phyloP scores from a whole-genome alignment of 768 basidiomycete species.

The Artomyces pyxidatus region DNA sequence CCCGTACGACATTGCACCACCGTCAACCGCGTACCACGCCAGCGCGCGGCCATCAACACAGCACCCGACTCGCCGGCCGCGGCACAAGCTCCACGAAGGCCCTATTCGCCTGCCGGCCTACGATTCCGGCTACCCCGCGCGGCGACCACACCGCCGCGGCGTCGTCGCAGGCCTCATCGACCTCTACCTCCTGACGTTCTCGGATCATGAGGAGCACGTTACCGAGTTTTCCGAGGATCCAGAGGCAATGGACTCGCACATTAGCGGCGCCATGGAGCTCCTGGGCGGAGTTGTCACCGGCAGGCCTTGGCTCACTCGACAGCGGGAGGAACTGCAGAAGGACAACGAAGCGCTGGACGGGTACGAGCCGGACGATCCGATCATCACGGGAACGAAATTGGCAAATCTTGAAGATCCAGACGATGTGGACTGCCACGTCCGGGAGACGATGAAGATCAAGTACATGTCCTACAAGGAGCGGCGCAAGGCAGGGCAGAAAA shows the following conservation, averaged over 20 bases:
- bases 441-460: constrained; percentile 25
- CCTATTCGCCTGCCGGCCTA: not conserved
- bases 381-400: constrained; percentile 45
- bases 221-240: too few species aligned
- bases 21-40: not conserved
- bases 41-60: not conserved
- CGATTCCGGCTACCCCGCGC: not conserved
- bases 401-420: constrained; percentile 42
- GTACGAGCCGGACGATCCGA: constrained; percentile 65
- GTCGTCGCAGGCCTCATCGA: not conserved
- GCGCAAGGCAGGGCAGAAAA: constrained; percentile 53
- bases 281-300: not conserved
- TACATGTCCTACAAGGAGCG: constrained; percentile 60
- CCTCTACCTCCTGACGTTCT: too few species aligned
- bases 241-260: too few species aligned
- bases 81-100: not conserved
- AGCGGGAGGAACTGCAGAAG: not conserved
- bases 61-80: not conserved
- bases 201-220: too few species aligned
- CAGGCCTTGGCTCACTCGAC: not conserved
- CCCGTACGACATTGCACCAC: not conserved
- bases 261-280: not conserved
- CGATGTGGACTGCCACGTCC: constrained; percentile 48
- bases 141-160: not conserved
- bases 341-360: constrained; percentile 35